These are phyloP conservation scores for Strigomonas culicis DNA, from an alignment of 208 protist species.

Conservation along the genomic window DNA sequence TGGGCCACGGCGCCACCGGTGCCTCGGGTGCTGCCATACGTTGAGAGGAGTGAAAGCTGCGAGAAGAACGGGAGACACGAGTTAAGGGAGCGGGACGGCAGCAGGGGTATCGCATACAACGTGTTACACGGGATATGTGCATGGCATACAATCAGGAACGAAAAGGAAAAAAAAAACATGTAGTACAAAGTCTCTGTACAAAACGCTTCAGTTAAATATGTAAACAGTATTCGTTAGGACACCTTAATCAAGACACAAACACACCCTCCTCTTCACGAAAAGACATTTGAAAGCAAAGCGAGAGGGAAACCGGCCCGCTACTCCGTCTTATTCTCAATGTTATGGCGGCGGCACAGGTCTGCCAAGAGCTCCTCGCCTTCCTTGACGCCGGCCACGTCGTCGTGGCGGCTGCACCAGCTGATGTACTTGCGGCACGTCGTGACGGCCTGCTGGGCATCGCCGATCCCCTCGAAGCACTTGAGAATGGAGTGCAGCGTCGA, in stretches of 20 bases:
- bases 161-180: conserved; percentile 1
- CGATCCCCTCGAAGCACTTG: conserved; percentile 84
- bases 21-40: not conserved
- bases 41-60: not conserved
- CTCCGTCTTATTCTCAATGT: conserved; percentile 21
- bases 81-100: not conserved
- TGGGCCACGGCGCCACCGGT: not conserved
- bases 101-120: not conserved
- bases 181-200: conserved; percentile 2
- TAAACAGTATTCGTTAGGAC: not conserved
- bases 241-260: too few relatives aligned
- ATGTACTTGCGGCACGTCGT: conserved; percentile 83
- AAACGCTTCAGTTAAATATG: not conserved
- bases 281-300: too few relatives aligned
- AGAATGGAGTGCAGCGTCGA: conserved; percentile 58
- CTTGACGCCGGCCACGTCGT: conserved; percentile 56
- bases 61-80: not conserved
- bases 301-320: not conserved
- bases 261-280: too few relatives aligned
- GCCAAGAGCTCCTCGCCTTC: conserved; percentile 58
- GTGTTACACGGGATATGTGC: not conserved
- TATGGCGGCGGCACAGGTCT: conserved; percentile 44
- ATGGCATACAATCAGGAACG: not conserved
- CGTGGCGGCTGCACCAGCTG: conserved; percentile 80
- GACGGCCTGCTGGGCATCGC: conserved; percentile 70